Conservation (phyloP, 78 protist species). For the Dictyostelium firmibasis region DNA sequence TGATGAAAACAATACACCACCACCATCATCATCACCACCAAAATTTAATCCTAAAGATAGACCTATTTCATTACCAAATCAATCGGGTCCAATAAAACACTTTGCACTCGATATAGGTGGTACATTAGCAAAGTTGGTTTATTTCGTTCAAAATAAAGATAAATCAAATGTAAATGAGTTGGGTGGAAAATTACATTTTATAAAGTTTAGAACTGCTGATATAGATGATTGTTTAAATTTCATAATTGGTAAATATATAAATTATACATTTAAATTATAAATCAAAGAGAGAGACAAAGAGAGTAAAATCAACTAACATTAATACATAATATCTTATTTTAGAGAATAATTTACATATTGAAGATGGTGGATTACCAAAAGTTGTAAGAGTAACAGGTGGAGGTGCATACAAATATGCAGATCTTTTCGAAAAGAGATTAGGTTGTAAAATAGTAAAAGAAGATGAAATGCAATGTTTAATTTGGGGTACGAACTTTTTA, state of each 20-base stretch:
- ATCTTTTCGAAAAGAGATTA: conserved; percentile 42
- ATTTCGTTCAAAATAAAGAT: conserved; percentile 48
- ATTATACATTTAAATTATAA: neutral
- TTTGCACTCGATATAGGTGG: conserved; percentile 80
- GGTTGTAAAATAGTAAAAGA: conserved; percentile 52
- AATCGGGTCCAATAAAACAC: conserved; percentile 66
- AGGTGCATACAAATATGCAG: conserved; percentile 89
- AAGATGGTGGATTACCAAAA: conserved; percentile 47
- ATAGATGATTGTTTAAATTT: conserved; percentile 66
- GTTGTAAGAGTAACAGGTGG: conserved; percentile 82
- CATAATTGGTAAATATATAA: conserved; percentile 29
- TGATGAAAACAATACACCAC: neutral
- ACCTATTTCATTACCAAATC: conserved; percentile 68
- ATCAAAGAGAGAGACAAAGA: too few relatives aligned
- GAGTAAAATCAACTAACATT: too few relatives aligned
- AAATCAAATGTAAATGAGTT: conserved; percentile 15
- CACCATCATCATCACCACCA: conserved; percentile 68
- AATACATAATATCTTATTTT: neutral
- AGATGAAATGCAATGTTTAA: conserved; percentile 91
- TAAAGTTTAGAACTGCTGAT: conserved; percentile 58
- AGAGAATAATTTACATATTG: conserved; percentile 69
- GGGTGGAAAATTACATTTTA: conserved; percentile 68
- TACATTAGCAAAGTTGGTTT: conserved; percentile 64
- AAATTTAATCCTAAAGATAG: conserved; percentile 37
- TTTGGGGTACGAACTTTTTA: conserved; percentile 89